Percentiles rank a stretch among this genome's conserved stretches.
These are phyloP conservation scores for Aspergillus sp. DNA, from an alignment of 2,329 filamentous ascomycete genomes.

Conservation along the genomic window DNA sequence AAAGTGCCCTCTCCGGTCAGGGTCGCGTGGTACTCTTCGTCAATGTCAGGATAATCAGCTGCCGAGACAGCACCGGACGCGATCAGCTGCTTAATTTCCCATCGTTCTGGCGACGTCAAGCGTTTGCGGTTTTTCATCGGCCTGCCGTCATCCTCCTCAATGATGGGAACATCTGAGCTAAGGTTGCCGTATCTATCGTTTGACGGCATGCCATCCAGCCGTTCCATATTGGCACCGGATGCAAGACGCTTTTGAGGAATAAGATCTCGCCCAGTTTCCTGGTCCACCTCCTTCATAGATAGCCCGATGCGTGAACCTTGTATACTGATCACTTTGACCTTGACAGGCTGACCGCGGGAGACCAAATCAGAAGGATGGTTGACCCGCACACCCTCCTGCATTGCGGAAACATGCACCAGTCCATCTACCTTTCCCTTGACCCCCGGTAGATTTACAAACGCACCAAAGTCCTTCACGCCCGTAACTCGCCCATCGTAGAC, in stretches of 20 bases:
- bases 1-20: slow-evolving; percentile 82
- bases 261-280: slow-evolving; percentile 80
- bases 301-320: slow-evolving; percentile 79
- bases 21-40: slow-evolving; percentile 89
- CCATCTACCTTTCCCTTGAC: slow-evolving; percentile 88
- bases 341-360: slow-evolving; percentile 76
- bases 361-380: slow-evolving; percentile 91
- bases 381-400: slow-evolving; percentile 80
- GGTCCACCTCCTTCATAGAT: slow-evolving; percentile 97
- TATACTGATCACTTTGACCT: slow-evolving; percentile 88
- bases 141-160: slow-evolving; percentile 60
- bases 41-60: slow-evolving; percentile 88
- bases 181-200: slow-evolving; percentile 59
- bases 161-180: slow-evolving; percentile 58
- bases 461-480: slow-evolving; percentile 92
- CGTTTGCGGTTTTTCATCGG: slow-evolving; percentile 74
- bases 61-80: slow-evolving; percentile 91
- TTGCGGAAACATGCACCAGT: slow-evolving; percentile 87
- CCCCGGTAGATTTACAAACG: slow-evolving; percentile 87
- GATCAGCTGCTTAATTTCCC: slow-evolving; percentile 96
- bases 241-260: slow-evolving; percentile 75
- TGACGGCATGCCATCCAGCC: slow-evolving; percentile 61
- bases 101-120: slow-evolving; percentile 93
- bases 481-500: slow-evolving; percentile 88
- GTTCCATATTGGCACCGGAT: slow-evolving; percentile 87